A percentile compares a stretch with the other conserved stretches of the same genome.
phyloP scores from a whole-genome alignment of 495 filamentous ascomycete species.

The Neurospora sp. region DNA sequence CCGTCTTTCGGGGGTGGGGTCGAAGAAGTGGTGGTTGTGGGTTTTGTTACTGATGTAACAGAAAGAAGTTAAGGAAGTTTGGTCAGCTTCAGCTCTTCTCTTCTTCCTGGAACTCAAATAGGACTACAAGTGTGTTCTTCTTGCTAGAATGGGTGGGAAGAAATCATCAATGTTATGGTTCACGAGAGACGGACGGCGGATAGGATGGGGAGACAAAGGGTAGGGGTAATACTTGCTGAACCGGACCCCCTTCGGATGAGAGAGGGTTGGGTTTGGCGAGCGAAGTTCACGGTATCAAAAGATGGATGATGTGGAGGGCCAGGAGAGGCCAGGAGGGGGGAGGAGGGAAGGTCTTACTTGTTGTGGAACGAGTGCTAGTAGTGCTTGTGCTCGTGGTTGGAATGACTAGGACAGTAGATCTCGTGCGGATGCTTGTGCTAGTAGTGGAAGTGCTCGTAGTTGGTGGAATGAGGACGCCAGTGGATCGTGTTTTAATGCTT shows the following conservation, averaged over 20 bases:
- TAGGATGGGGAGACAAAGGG: background rate
- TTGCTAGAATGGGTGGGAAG: background rate
- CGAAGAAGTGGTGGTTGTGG: background rate
- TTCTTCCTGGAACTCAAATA: no score
- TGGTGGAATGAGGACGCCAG: background rate
- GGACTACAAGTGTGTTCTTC: background rate
- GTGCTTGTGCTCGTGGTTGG: background rate
- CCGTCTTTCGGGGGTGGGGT: background rate
- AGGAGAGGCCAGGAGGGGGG: background rate
- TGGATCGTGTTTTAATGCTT: background rate
- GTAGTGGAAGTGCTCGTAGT: background rate
- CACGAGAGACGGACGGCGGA: background rate
- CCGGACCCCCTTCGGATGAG: background rate
- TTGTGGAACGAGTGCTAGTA: background rate
- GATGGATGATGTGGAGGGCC: background rate
- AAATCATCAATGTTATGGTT: background rate
- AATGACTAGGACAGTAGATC: background rate
- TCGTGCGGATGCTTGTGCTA: background rate
- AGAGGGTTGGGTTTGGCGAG: background rate
- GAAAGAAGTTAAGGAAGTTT: no score
- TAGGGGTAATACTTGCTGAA: background rate
- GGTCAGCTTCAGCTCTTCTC: background rate
- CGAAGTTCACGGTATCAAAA: background rate
- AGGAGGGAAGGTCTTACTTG: background rate
- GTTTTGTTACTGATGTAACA: background rate